These are phyloP conservation scores for Candida palmyrensis DNA, from an alignment of 805 yeast genomes.

Conservation along the genomic window DNA sequence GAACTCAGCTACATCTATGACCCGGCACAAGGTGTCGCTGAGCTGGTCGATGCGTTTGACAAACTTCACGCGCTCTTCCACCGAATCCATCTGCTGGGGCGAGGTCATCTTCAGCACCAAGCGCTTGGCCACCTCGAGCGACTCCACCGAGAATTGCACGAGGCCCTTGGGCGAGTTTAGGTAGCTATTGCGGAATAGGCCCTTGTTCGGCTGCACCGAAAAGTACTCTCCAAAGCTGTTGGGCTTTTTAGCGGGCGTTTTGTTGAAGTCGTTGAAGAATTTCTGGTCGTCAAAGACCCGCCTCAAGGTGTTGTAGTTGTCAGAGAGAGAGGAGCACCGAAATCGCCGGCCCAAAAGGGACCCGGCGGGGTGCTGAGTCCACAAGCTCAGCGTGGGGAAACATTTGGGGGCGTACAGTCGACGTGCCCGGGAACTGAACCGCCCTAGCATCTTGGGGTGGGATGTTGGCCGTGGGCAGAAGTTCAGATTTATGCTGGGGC, in stretches of 20 bases:
- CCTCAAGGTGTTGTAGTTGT: no score
- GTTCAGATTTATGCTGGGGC: no score
- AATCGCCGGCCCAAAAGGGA: no score
- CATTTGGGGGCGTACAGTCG: no score
- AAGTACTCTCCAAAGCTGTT: no score
- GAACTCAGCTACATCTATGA: constrained; percentile 90
- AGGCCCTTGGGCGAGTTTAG: constrained; percentile 69
- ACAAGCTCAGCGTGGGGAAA: no score
- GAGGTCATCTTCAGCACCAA: constrained; percentile 45
- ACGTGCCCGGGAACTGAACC: no score
- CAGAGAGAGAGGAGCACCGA: no score
- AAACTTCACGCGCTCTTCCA: constrained; percentile 40
- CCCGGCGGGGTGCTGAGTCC: no score
- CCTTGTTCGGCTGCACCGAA: constrained; percentile 36
- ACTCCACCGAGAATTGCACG: constrained; percentile 55
- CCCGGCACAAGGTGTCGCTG: constrained; percentile 86
- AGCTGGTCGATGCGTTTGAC: constrained; percentile 72
- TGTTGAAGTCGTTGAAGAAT: constrained; percentile 51
- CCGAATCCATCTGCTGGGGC: constrained; percentile 9
- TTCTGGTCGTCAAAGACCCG: constrained; percentile 57
- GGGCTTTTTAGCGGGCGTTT: no score
- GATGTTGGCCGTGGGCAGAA: no score
- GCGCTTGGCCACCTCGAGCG: constrained; percentile 60
- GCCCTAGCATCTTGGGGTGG: no score
- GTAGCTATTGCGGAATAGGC: constrained; percentile 72